phyloP scores from a whole-genome alignment of 1,139 yeast genomes.

The Kodamaea alishanica region DNA sequence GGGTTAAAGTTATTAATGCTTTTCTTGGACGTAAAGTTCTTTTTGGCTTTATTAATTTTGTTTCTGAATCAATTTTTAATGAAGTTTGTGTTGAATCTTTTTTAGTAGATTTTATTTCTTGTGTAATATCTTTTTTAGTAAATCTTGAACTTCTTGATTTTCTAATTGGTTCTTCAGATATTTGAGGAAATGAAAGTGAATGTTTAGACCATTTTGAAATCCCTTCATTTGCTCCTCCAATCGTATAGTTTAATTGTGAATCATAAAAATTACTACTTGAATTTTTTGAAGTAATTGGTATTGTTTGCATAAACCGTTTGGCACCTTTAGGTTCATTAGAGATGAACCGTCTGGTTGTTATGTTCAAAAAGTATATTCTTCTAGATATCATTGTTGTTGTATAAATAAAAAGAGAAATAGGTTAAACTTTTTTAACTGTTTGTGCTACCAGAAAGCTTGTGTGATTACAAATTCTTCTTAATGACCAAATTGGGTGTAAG shows the following conservation, averaged over 20 bases:
- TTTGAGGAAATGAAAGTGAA: constrained; percentile 17
- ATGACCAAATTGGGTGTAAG: constrained; percentile 8
- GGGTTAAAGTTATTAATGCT: constrained; percentile 78
- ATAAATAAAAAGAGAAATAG: not conserved
- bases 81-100: constrained; percentile 10
- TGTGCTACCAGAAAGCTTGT: not conserved
- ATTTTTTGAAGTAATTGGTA: constrained; percentile 27
- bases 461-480: constrained; percentile 1
- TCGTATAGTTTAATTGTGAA: not conserved
- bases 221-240: constrained; percentile 1
- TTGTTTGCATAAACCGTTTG: constrained; percentile 43
- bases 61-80: not conserved
- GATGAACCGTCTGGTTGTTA: constrained; percentile 18
- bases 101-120: constrained; percentile 24
- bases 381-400: constrained; percentile 13
- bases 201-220: constrained; percentile 26
- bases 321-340: constrained; percentile 28
- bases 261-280: constrained; percentile 17
- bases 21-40: constrained; percentile 79
- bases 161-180: constrained; percentile 20
- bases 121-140: constrained; percentile 17
- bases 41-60: constrained; percentile 43
- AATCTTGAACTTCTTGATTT: constrained; percentile 40
- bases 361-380: constrained; percentile 13
- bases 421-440: not conserved